phyloP scores from a whole-genome alignment of 208 protist species.

The Tritrichomonas foetus region DNA sequence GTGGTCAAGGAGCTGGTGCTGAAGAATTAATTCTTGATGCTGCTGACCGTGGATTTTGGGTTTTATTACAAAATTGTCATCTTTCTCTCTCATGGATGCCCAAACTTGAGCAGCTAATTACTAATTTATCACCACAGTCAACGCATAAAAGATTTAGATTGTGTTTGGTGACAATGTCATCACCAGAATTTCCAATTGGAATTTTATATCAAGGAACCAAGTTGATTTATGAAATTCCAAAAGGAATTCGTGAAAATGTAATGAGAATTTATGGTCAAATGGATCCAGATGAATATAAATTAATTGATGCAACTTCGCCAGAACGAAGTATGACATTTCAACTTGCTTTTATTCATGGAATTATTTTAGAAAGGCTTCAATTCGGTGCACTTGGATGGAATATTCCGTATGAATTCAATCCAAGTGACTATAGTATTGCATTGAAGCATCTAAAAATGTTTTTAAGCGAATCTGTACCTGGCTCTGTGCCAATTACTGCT shows the following conservation, averaged over 20 bases:
- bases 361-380: constrained; percentile 93
- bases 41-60: constrained; percentile 68
- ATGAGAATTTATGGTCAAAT: constrained; percentile 56
- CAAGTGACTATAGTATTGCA: constrained; percentile 88
- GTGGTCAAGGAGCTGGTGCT: constrained; percentile 91
- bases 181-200: constrained; percentile 76
- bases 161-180: constrained; percentile 85
- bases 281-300: constrained; percentile 80
- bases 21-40: constrained; percentile 75
- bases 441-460: constrained; percentile 88
- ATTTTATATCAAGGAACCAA: constrained; percentile 93
- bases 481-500: constrained; percentile 84
- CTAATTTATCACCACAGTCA: constrained; percentile 48
- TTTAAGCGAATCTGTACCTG: constrained; percentile 75
- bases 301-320: constrained; percentile 79
- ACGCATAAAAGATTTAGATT: constrained; percentile 78
- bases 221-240: constrained; percentile 92
- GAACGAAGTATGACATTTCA: constrained; percentile 92
- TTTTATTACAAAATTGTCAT: constrained; percentile 96
- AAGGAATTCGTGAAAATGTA: constrained; percentile 88
- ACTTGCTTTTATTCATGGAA: constrained; percentile 95
- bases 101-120: constrained; percentile 80
- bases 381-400: constrained; percentile 94
- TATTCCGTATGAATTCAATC: constrained; percentile 88
- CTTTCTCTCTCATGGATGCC: constrained; percentile 88